Evolutionary conservation across 2,329 filamentous ascomycete species (phyloP).

Genomic region (Atkinsonella texensis): DNA sequence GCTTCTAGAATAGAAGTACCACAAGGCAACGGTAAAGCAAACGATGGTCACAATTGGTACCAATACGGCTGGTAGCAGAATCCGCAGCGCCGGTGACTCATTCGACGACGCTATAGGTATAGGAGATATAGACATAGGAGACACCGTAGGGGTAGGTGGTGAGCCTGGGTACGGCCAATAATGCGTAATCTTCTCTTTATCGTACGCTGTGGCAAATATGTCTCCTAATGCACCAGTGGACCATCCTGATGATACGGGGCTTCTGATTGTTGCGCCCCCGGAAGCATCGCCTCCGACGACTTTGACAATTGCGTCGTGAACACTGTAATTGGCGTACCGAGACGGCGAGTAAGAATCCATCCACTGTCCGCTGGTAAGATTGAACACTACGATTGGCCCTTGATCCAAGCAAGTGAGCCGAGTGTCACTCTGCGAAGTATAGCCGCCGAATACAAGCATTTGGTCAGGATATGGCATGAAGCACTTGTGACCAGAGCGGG

Average conservation of each 20-base stretch:
- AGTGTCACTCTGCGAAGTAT: constrained; percentile 22
- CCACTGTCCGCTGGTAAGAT: constrained; percentile 60
- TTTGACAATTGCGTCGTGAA: constrained; percentile 50
- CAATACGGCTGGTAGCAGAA: constrained; percentile 9
- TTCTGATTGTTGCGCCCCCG: constrained; percentile 59
- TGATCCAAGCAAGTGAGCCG: constrained; percentile 34
- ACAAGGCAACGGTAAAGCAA: constrained; percentile 29
- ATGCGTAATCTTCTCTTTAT: constrained; percentile 40
- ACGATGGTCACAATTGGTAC: constrained; percentile 5
- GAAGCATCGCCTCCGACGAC: constrained; percentile 55
- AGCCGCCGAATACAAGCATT: constrained; percentile 69
- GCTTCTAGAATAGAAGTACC: constrained; percentile 40
- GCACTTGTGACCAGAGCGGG: constrained; percentile 62
- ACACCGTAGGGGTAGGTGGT: not conserved
- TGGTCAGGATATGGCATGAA: constrained; percentile 66
- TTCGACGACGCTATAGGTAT: not conserved
- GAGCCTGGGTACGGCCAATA: constrained; percentile 47
- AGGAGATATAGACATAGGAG: not conserved
- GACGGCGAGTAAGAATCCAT: constrained; percentile 55
- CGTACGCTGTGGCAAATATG: constrained; percentile 45
- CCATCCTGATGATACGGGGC: constrained; percentile 49
- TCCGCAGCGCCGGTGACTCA: not conserved
- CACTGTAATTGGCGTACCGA: constrained; percentile 51
- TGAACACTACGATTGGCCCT: constrained; percentile 54
- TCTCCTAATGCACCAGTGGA: constrained; percentile 31